A percentile compares a stretch with the other conserved stretches of the same genome.
Evolutionary conservation across 352 stramenopile species (phyloP).

Genomic region (Globisporangium spiculum): DNA sequence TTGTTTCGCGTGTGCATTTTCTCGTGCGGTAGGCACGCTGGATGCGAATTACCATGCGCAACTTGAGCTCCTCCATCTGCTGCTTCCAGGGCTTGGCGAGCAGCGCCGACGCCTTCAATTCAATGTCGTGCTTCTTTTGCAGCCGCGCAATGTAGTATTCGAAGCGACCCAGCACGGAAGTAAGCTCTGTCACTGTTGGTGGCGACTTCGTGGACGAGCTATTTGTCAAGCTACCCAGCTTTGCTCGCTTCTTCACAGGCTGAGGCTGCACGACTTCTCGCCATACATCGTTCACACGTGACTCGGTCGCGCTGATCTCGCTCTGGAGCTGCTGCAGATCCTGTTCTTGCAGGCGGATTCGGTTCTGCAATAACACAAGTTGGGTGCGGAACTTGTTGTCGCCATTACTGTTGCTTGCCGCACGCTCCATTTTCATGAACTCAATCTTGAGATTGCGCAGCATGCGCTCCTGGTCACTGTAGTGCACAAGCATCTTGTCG

Average conservation of each 20-base stretch:
- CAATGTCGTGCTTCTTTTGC: constrained; percentile 53
- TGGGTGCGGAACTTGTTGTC: constrained; percentile 57
- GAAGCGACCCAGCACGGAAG: constrained; percentile 63
- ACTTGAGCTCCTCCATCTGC: constrained; percentile 64
- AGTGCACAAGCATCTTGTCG: constrained; percentile 31
- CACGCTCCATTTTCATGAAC: constrained; percentile 53
- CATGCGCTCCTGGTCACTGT: constrained; percentile 46
- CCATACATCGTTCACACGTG: constrained; percentile 60
- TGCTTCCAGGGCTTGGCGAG: constrained; percentile 62
- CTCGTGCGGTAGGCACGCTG: constrained; percentile 66
- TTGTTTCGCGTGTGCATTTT: constrained; percentile 31
- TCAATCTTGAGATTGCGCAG: constrained; percentile 65
- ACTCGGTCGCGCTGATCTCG: constrained; percentile 48
- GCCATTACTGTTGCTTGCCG: constrained; percentile 17
- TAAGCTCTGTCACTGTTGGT: constrained; percentile 27
- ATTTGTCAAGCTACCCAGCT: neutral
- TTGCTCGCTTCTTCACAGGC: neutral
- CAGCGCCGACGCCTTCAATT: constrained; percentile 49
- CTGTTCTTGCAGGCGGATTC: constrained; percentile 54
- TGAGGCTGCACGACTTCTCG: constrained; percentile 35
- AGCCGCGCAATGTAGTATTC: constrained; percentile 47
- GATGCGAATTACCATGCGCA: constrained; percentile 70
- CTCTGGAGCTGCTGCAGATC: constrained; percentile 55
- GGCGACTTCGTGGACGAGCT: neutral
- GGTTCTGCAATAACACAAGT: constrained; percentile 54